Evolutionary conservation across 1,139 yeast genomes (phyloP).

Genomic region (Taphrina pruni): DNA sequence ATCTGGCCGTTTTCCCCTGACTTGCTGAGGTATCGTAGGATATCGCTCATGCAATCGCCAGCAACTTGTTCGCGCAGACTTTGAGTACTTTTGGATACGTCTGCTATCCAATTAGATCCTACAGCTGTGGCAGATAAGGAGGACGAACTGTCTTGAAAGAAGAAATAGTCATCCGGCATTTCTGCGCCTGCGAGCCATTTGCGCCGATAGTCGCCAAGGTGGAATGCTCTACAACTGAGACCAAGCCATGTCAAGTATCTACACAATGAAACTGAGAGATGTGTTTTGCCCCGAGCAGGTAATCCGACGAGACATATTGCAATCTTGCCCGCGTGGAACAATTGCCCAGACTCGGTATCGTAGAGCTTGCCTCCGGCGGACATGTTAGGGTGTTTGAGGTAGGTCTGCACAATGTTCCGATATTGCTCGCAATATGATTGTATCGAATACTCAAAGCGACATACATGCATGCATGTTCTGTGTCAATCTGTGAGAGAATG

Average conservation of each 20-base stretch:
- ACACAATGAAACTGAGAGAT: conserved; percentile 86
- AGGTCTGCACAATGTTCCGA: too few relatives aligned
- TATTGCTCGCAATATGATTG: too few relatives aligned
- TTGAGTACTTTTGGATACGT: conserved; percentile 57
- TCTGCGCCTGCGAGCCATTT: conserved; percentile 57
- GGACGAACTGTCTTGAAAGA: conserved; percentile 56
- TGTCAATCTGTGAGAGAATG: too few relatives aligned
- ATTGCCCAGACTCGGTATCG: conserved; percentile 84
- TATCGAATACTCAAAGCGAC: too few relatives aligned
- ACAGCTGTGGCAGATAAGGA: neutral
- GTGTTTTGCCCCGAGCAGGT: conserved; percentile 97
- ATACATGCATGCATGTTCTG: too few relatives aligned
- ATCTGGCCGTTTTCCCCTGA: conserved; percentile 74
- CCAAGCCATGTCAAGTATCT: conserved; percentile 93
- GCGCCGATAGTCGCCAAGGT: conserved; percentile 89
- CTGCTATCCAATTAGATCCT: conserved; percentile 5
- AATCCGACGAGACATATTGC: conserved; percentile 88
- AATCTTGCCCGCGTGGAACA: conserved; percentile 94
- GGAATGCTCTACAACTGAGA: conserved; percentile 88
- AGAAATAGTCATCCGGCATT: conserved; percentile 73
- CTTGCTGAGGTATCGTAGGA: conserved; percentile 64
- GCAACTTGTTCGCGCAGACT: conserved; percentile 66
- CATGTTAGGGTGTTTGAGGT: neutral
- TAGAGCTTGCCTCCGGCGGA: conserved; percentile 59
- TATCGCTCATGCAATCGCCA: conserved; percentile 70